Evolutionary conservation across 129 eudicot species (phyloP), one percentile per base, ranked within the genome.

Genomic region (Deinandra increscens): DNA sequence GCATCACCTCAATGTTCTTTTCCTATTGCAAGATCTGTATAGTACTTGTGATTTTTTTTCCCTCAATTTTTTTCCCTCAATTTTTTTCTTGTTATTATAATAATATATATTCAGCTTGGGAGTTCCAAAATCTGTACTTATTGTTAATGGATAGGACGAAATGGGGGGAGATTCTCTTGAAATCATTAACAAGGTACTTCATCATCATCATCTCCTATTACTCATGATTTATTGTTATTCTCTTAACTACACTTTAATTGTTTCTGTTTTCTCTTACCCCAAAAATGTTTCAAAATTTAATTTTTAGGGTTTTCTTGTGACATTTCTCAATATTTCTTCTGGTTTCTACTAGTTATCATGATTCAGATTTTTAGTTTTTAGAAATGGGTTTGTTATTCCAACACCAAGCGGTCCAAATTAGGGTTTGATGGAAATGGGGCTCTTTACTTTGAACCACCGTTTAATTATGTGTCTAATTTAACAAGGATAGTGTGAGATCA

Each of bases 291-390:
- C 31, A n/a, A 50, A 9, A 7, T 69, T 76, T 61, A 62, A 26
- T 1, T 66, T 76, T 69, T 76, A 76, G 81, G 81, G 81, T 76
- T 76, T 76, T 48, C 80, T 76, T 60, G 64, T 76, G 49, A 17
- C 64, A 46, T 48, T 49, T 63, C 9, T 5, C 14, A 4, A 22
- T 6, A 4, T 26, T 56, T 56, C 19, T 34, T 49, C 39, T 33
- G 3, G 18, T 22, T 75, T 59, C 34, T 59, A 22, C 51, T 14
- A 38, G 14, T 7, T 67, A 6, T 45, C 17, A 56, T 67, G 9
- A n/a, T 12, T 1, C 1, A 1, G 31, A 26, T 26, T 26, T 26
- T 26, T 26, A 26, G 31, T 1, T 26, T 26, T 26, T 26, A 26
- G 31, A 26, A n/a, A n/a, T n/a, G n/a, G n/a, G n/a, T n/a, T n/a